phyloP scores from a whole-genome alignment of 2,329 filamentous ascomycete genomes.

The Harringtonia aguacate region DNA sequence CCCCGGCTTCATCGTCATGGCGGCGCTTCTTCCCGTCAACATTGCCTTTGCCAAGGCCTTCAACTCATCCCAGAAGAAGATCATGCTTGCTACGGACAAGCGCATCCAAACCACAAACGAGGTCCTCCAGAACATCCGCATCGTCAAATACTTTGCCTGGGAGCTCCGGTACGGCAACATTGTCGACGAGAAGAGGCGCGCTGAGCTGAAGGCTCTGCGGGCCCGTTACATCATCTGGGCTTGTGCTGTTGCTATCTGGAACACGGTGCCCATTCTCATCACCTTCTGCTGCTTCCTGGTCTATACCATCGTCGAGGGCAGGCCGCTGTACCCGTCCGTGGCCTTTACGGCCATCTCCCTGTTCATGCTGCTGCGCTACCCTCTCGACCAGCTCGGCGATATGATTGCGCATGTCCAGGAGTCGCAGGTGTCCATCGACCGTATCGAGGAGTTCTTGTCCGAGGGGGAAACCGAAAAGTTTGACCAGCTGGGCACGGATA shows the following conservation, averaged over 20 bases:
- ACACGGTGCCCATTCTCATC: conserved; percentile 87
- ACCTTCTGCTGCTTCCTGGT: conserved; percentile 94
- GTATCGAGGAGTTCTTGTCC: conserved; percentile 85
- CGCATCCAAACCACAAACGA: conserved; percentile 96
- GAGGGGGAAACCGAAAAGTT: conserved; percentile 98
- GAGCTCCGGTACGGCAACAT: conserved; percentile 79
- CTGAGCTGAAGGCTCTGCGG: conserved; percentile 69
- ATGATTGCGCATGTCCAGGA: conserved; percentile 99
- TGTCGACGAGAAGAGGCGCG: conserved; percentile 77
- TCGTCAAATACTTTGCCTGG: conserved; percentile 99
- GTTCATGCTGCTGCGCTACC: conserved; percentile 86
- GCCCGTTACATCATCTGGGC: conserved; percentile 87
- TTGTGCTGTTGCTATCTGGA: conserved; percentile 87
- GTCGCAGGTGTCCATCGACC: conserved; percentile 91
- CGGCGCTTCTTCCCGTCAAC: conserved; percentile 79
- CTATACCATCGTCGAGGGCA: conserved; percentile 83
- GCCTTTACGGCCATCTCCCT: conserved; percentile 95
- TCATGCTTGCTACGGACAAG: conserved; percentile 88
- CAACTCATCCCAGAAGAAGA: conserved; percentile 75
- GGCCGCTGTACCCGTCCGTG: conserved; percentile 79
- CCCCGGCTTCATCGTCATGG: conserved; percentile 85
- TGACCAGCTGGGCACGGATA: conserved; percentile 63
- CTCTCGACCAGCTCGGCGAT: conserved; percentile 89
- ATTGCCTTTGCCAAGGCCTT: conserved; percentile 81
- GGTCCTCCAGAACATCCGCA: conserved; percentile 91